A percentile compares a stretch with the other conserved stretches of the same genome.
phyloP scores from a whole-genome alignment of 2,329 filamentous ascomycete species.

The Diaporthe sp. region DNA sequence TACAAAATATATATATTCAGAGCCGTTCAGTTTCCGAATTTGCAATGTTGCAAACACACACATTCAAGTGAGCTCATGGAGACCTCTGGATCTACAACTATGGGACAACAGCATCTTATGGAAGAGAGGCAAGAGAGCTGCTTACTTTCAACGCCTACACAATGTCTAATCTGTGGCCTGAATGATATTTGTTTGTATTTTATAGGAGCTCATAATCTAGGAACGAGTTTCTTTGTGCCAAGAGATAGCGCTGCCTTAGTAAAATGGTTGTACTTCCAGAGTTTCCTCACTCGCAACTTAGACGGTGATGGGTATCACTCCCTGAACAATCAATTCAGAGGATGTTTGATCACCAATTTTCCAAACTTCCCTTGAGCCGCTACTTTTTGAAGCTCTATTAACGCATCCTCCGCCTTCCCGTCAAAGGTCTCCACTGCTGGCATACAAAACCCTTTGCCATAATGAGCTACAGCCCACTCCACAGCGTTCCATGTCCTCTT shows the following conservation, averaged over 20 bases:
- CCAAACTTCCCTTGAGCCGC: not conserved
- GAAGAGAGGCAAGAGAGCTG: not conserved
- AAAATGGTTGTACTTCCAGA: not conserved
- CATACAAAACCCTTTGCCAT: not conserved
- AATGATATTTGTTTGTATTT: not conserved
- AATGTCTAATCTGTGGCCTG: not conserved
- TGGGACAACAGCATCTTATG: not conserved
- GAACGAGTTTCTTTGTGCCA: not conserved
- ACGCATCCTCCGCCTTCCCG: slow-evolving; percentile 1
- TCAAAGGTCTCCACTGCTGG: not conserved
- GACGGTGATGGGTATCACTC: not conserved
- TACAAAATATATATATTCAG: not conserved
- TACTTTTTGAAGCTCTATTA: not conserved
- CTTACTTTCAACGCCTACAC: not conserved
- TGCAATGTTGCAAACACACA: too few relatives aligned
- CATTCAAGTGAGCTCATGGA: too few relatives aligned
- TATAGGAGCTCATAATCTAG: not conserved
- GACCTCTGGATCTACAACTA: not conserved
- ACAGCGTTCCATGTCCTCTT: not conserved
- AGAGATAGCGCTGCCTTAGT: not conserved
- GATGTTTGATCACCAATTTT: slow-evolving; percentile 14
- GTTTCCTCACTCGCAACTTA: not conserved
- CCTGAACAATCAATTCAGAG: not conserved
- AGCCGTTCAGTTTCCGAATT: not conserved
- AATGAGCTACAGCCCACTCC: not conserved